Percentiles rank a stretch among this genome's conserved stretches.
phyloP scores from a whole-genome alignment of 805 yeast genomes.

The Saccharomycopsis sp. region DNA sequence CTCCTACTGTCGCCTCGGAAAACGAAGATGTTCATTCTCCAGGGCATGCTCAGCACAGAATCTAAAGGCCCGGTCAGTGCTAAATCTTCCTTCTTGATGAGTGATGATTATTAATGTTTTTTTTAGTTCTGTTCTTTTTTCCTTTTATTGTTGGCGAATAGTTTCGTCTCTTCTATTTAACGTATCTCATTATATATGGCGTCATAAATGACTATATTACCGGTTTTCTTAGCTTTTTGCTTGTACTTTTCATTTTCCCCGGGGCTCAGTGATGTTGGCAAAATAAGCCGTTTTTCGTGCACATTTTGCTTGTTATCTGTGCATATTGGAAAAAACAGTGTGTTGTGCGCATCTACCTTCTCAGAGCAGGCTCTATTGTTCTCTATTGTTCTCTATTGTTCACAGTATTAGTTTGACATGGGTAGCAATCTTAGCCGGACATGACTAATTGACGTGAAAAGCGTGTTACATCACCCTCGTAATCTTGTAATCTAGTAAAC shows the following conservation, averaged over 20 bases:
- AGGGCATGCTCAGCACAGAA: constrained; percentile 13
- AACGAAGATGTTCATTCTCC: constrained; percentile 15
- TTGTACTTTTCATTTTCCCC: not conserved
- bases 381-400: too few species aligned
- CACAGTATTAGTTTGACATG: too few species aligned
- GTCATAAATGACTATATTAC: not conserved
- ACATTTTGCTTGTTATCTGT: not conserved
- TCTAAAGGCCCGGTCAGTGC: not conserved
- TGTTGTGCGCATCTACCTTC: too few species aligned
- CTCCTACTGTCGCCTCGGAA: constrained; percentile 13
- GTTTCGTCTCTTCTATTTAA: too few species aligned
- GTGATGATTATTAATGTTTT: not conserved
- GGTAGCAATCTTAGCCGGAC: too few species aligned
- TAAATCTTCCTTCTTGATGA: not conserved
- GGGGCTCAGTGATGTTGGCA: not conserved
- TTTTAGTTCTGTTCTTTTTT: not conserved
- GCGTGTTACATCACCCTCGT: too few species aligned
- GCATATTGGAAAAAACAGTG: too few species aligned
- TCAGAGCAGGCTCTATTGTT: too few species aligned
- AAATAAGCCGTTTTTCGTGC: not conserved
- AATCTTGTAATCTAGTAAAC: too few species aligned
- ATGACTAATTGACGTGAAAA: too few species aligned
- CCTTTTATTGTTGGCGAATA: too few species aligned
- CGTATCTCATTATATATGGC: not conserved
- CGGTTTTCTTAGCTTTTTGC: not conserved